Evolutionary conservation across 2,329 filamentous ascomycete species (phyloP).

Genomic region (Rosellinia necatrix): DNA sequence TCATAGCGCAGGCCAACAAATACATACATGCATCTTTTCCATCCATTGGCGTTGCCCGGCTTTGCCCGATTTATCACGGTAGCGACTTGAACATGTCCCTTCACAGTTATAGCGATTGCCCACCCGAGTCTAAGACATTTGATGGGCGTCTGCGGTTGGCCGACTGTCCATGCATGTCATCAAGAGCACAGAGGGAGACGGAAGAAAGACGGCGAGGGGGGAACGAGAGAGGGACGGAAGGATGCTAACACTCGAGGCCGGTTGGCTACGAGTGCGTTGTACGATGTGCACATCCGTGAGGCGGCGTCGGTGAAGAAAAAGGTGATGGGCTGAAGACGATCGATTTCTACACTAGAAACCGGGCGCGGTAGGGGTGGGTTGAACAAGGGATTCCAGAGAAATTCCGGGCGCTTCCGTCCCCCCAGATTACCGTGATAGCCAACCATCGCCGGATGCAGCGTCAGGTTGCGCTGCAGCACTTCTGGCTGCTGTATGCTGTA

Average conservation of each 20-base stretch:
- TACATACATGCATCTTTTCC: slow-evolving; percentile 11
- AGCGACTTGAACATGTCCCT: slow-evolving; percentile 2
- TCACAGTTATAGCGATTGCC: neutral
- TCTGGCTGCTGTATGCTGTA: neutral
- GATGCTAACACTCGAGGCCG: too few species aligned
- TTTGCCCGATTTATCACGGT: slow-evolving; percentile 21
- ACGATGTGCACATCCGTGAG: neutral
- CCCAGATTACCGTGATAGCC: slow-evolving; percentile 10
- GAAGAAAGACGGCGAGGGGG: neutral
- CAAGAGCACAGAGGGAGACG: too few species aligned
- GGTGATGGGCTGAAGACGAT: slow-evolving; percentile 1
- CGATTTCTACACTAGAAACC: slow-evolving; percentile 8
- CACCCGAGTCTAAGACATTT: slow-evolving; percentile 1
- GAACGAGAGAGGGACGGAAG: too few species aligned
- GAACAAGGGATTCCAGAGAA: slow-evolving; percentile 2
- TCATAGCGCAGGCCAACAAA: slow-evolving; percentile 13
- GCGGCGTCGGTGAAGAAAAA: slow-evolving; percentile 18
- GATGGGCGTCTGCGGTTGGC: neutral
- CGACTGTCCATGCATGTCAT: neutral
- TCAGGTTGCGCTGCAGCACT: slow-evolving; percentile 6
- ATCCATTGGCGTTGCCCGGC: slow-evolving; percentile 13
- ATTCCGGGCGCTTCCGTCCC: slow-evolving; percentile 15
- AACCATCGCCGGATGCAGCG: slow-evolving; percentile 10
- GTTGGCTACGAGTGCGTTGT: too few species aligned
- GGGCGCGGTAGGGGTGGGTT: slow-evolving; percentile 19